Evolutionary conservation across 192 early-diverging fungal genomes (phyloP).

Genomic region (Linderina pennispora): DNA sequence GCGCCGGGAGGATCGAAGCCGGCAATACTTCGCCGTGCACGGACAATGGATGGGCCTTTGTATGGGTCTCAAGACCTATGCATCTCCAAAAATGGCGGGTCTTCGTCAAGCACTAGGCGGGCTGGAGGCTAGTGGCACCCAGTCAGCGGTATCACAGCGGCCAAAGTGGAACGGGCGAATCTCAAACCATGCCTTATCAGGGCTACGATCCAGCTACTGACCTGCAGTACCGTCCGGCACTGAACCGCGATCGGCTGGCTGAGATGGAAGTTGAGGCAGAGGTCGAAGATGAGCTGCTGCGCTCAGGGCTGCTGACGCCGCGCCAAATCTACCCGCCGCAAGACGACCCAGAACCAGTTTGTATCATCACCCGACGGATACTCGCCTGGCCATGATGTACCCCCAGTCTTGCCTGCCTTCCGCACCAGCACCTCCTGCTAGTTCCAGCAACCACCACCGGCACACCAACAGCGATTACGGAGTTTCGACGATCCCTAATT

Average conservation of each 20-base stretch:
- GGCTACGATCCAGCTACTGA: slow-evolving; percentile 29
- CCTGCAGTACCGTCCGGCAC: slow-evolving; percentile 5
- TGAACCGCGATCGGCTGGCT: slow-evolving; percentile 19
- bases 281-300: slow-evolving; percentile 37
- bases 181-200: slow-evolving; percentile 35
- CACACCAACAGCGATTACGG: slow-evolving; percentile 25
- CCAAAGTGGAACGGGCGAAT: slow-evolving; percentile 41
- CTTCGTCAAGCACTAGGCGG: too few relatives aligned
- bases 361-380: not conserved
- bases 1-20: too few relatives aligned
- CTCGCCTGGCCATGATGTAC: slow-evolving; percentile 3
- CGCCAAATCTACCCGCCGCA: slow-evolving; percentile 14
- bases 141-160: slow-evolving; percentile 6
- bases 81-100: too few relatives aligned
- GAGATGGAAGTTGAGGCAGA: slow-evolving; percentile 40
- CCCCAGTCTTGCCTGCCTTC: slow-evolving; percentile 27
- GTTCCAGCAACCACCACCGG: slow-evolving; percentile 19
- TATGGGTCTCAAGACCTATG: too few relatives aligned
- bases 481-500: slow-evolving; percentile 24
- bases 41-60: too few relatives aligned
- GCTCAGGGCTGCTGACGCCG: slow-evolving; percentile 33
- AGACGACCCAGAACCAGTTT: slow-evolving; percentile 3
- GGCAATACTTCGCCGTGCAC: too few relatives aligned
- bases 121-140: too few relatives aligned
- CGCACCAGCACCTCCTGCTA: too few relatives aligned